Evolutionary conservation across 208 protist genomes (phyloP).

Genomic region (Wallacemonas sp.): DNA sequence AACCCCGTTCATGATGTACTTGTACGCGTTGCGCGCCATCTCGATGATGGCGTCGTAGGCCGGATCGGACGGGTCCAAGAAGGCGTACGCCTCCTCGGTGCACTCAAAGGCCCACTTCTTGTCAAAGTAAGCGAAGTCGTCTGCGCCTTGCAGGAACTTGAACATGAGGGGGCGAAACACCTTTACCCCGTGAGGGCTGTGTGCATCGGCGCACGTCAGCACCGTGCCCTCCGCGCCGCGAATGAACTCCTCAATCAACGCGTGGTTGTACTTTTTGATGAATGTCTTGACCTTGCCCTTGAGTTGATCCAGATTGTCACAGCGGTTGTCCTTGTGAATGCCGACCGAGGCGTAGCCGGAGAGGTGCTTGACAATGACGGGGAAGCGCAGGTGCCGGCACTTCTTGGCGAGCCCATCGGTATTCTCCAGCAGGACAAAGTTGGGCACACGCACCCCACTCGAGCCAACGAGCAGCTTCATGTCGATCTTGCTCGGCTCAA

Average conservation of each 20-base stretch:
- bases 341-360: constrained; percentile 86
- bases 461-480: constrained; percentile 88
- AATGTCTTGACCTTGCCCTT: constrained; percentile 60
- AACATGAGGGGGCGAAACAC: constrained; percentile 89
- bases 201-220: constrained; percentile 64
- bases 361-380: constrained; percentile 90
- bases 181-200: constrained; percentile 71
- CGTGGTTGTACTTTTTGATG: constrained; percentile 79
- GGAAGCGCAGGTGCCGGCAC: constrained; percentile 81
- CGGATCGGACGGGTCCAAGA: constrained; percentile 67
- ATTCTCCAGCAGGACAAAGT: constrained; percentile 80
- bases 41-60: constrained; percentile 66
- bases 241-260: constrained; percentile 89
- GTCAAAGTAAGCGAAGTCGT: constrained; percentile 90
- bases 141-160: constrained; percentile 63
- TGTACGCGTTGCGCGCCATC: constrained; percentile 79
- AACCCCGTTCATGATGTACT: constrained; percentile 84
- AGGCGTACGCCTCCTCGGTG: constrained; percentile 57
- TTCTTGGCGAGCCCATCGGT: constrained; percentile 71
- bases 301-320: constrained; percentile 77
- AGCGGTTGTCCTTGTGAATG: constrained; percentile 83
- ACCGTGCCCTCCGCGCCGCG: constrained; percentile 83
- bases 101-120: constrained; percentile 86
- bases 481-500: constrained; percentile 88
- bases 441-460: constrained; percentile 72